Base-by-base conservation (phyloP, 1,284 basidiomycete genomes). In the Cutaneotrichosporon sp. region DNA sequence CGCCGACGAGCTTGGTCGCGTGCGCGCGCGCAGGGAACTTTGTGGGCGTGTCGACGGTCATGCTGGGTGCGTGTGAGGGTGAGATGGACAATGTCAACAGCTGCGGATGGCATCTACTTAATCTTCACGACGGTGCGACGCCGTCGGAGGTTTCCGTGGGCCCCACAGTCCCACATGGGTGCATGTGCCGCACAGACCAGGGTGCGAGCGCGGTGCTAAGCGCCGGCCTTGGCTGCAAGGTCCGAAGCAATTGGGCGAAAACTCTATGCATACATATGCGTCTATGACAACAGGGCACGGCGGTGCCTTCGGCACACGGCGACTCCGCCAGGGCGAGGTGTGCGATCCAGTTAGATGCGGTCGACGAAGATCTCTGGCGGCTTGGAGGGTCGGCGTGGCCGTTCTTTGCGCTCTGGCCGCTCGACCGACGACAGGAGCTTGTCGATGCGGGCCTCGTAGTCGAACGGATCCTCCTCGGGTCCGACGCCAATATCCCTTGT, bases 21-120 rank as follows among this genome's bases (percentile, higher is more conserved):
- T 76, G 75, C 21, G 51, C 49, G 44, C 68, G 59, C 4, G 72
- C 73, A 26, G 74, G 70, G 43, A 66, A 65, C 55, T 66, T 67
- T 45, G 46, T 14, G n/a, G 26, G 23, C 14, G 41, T 46, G 30
- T 43, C 44, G 35, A 46, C 37, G 15, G 52, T 55, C 49, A 54
- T 52, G 41, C 26, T 22, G 30, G 30, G 22, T 17, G 45, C 17
- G 37, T 35, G 38, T 8, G 22, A 23, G 15, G 10, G 21, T 37
- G 33, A n/a, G 21, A 22, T 26, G 22, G 1, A 23, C 12, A 34
- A 18, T 7, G 30, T 15, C 2, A 44, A 26, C 18, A n/a, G n/a
- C n/a, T n/a, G n/a, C n/a, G n/a, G n/a, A n/a, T n/a, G n/a, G n/a
- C n/a, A n/a, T n/a, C n/a, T n/a, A n/a, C n/a, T n/a, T n/a, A n/a